Conservation (phyloP, 179 eudicot species). For the Silene coronaria region DNA sequence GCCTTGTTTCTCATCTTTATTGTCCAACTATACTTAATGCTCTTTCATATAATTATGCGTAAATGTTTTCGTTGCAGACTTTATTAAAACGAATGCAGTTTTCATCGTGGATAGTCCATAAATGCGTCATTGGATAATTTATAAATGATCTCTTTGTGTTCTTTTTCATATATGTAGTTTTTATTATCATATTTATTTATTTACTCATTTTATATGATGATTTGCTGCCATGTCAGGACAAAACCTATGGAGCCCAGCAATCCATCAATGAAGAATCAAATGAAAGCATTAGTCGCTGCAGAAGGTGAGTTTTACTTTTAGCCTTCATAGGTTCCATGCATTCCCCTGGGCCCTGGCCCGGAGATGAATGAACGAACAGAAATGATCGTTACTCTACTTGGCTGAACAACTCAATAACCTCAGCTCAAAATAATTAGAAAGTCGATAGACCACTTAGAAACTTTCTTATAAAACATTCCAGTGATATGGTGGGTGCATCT, state of each 20-base stretch:
- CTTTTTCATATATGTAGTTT: neutral
- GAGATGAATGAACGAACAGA: neutral
- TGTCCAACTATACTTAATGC: neutral
- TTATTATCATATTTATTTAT: constrained; percentile 4
- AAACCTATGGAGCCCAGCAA: constrained; percentile 68
- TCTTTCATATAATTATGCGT: constrained; percentile 1
- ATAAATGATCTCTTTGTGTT: neutral
- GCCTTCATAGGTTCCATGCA: neutral
- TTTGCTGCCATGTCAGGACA: constrained; percentile 43
- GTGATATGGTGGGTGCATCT: neutral
- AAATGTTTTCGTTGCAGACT: neutral
- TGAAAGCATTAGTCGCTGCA: constrained; percentile 76
- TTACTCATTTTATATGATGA: constrained; percentile 7
- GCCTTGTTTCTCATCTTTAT: neutral
- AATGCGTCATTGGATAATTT: neutral
- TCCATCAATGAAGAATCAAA: constrained; percentile 72
- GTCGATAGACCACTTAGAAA: neutral
- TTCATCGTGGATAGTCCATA: neutral
- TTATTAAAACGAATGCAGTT: neutral
- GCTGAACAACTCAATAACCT: constrained; percentile 1
- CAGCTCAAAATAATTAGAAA: neutral
- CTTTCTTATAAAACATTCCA: neutral
- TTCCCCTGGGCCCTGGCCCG: neutral
- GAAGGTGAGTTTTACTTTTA: constrained; percentile 52
- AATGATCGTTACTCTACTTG: neutral